phyloP scores from a whole-genome alignment of 441 rosid species.

The Gossypium lobatum region DNA sequence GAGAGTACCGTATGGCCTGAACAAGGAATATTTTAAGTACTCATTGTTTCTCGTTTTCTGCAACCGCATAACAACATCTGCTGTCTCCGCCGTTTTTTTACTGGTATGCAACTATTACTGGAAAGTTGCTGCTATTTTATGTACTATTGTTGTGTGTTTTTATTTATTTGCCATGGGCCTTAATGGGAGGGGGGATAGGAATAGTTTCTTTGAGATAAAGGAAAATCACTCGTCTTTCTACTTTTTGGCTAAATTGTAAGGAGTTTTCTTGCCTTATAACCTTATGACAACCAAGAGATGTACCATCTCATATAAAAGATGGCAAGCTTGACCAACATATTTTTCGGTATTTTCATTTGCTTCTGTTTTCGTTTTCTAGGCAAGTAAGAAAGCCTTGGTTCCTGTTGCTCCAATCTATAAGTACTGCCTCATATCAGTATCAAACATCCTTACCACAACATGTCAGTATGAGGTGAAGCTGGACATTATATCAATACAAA shows the following conservation, averaged over 20 bases:
- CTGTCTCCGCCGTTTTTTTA: conserved; percentile 66
- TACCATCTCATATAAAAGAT: neutral
- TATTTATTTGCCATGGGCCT: neutral
- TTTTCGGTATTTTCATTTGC: neutral
- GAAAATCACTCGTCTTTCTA: too few relatives aligned
- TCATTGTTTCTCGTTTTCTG: conserved; percentile 88
- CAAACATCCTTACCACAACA: conserved; percentile 87
- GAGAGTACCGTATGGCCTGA: conserved; percentile 76
- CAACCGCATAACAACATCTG: conserved; percentile 74
- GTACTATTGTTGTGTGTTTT: neutral
- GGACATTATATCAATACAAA: neutral
- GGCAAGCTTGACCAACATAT: neutral
- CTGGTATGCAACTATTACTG: conserved; percentile 34
- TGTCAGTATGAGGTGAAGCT: conserved; percentile 88
- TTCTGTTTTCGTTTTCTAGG: conserved; percentile 37
- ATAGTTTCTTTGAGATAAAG: neutral
- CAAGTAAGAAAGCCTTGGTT: conserved; percentile 70
- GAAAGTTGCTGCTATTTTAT: neutral
- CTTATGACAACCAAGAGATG: neutral
- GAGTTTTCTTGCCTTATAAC: neutral
- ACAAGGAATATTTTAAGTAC: conserved; percentile 66
- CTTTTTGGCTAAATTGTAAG: neutral
- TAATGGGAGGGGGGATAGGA: neutral
- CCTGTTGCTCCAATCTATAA: conserved; percentile 94
- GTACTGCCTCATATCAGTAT: conserved; percentile 67